Conservation (phyloP, 768 basidiomycete species). For the Asterophora lycoperdoides region DNA sequence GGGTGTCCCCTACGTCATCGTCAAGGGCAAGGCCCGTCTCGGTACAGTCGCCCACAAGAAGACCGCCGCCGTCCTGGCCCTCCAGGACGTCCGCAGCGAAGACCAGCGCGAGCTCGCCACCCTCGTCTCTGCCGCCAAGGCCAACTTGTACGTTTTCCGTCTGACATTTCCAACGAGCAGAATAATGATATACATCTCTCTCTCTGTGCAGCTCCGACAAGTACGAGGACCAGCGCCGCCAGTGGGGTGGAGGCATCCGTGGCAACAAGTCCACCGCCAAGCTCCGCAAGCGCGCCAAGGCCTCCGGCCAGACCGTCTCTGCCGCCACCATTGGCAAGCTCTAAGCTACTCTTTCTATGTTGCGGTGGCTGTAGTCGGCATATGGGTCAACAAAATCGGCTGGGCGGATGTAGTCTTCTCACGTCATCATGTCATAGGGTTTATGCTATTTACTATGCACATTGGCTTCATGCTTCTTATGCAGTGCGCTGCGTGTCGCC, state of each 20-base stretch:
- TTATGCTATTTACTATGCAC: slow-evolving; percentile 15
- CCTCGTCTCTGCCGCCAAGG: slow-evolving; percentile 89
- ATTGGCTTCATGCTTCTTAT: slow-evolving; percentile 15
- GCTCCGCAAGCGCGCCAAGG: slow-evolving; percentile 93
- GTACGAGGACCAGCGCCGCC: slow-evolving; percentile 85
- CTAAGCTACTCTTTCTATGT: slow-evolving; percentile 30
- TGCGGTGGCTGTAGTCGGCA: slow-evolving; percentile 2
- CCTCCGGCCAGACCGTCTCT: slow-evolving; percentile 63
- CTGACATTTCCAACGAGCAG: not conserved
- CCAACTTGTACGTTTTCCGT: slow-evolving; percentile 78
- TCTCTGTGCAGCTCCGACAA: slow-evolving; percentile 76
- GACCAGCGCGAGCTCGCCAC: slow-evolving; percentile 92
- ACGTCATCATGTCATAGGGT: slow-evolving; percentile 13
- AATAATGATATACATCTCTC: not conserved
- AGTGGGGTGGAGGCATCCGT: slow-evolving; percentile 96
- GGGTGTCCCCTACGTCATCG: slow-evolving; percentile 98
- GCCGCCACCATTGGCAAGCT: slow-evolving; percentile 62
- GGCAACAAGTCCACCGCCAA: slow-evolving; percentile 93
- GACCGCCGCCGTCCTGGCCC: slow-evolving; percentile 85
- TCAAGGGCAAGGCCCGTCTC: slow-evolving; percentile 97
- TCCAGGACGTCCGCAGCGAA: slow-evolving; percentile 94
- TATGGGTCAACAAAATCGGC: slow-evolving; percentile 11
- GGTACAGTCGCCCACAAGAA: slow-evolving; percentile 99
- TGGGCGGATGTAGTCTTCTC: slow-evolving; percentile 5
- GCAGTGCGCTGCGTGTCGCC: slow-evolving; percentile 17